These are phyloP conservation scores for Eutrema japonicum DNA, from an alignment of 345 rosid species.

Conservation along the genomic window DNA sequence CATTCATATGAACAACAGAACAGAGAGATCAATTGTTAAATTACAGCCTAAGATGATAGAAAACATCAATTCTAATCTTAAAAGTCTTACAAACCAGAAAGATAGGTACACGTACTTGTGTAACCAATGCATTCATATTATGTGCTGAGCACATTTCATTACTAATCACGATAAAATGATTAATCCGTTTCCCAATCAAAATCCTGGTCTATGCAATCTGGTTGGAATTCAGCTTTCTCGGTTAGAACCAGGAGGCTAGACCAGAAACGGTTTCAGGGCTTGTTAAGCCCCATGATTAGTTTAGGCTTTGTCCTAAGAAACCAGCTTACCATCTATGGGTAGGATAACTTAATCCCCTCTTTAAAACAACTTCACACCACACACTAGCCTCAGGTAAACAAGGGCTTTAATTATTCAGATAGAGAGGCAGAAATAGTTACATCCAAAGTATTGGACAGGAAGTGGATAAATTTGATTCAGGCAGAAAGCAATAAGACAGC, in stretches of 20 bases:
- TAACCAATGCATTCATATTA: neutral
- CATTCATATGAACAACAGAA: slow-evolving; percentile 41
- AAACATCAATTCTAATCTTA: slow-evolving; percentile 11
- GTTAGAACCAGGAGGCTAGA: neutral
- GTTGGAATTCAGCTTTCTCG: neutral
- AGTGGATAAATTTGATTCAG: neutral
- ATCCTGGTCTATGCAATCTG: neutral
- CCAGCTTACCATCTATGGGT: slow-evolving; percentile 3
- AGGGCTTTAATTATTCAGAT: neutral
- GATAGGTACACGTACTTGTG: neutral
- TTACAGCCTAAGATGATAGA: neutral
- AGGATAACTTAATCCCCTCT: neutral
- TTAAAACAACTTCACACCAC: neutral
- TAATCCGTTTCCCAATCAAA: neutral
- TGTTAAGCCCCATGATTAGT: neutral
- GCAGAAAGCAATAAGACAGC: neutral
- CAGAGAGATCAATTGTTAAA: slow-evolving; percentile 8
- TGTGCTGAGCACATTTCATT: neutral
- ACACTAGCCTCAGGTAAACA: slow-evolving; percentile 7
- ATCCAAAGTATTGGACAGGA: neutral
- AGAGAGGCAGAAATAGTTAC: slow-evolving; percentile 4
- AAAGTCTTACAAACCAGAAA: neutral
- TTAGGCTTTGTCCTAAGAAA: neutral
- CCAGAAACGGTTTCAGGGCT: neutral
- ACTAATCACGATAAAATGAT: neutral